Conservation (phyloP, 1,284 basidiomycete species). For the Cryptococcus hybrid region DNA sequence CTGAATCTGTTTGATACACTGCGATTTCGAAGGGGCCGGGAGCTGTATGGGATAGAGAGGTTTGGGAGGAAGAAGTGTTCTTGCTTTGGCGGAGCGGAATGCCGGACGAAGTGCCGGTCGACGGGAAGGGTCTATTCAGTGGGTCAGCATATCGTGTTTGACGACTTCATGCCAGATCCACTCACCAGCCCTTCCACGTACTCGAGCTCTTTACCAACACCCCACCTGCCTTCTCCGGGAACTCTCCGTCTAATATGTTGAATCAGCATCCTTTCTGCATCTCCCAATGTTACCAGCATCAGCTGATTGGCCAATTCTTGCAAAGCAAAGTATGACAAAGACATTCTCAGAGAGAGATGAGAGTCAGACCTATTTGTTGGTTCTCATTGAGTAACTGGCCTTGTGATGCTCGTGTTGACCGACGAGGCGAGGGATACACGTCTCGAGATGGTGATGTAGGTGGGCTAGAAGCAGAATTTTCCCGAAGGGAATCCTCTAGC, state of each 20-base stretch:
- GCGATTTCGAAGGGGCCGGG: slow-evolving; percentile 44
- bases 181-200: slow-evolving; percentile 41
- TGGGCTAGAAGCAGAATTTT: slow-evolving; percentile 1
- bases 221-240: slow-evolving; percentile 43
- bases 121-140: slow-evolving; percentile 22
- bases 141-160: background rate
- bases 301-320: slow-evolving; percentile 42
- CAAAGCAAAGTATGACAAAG: slow-evolving; percentile 45
- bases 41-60: slow-evolving; percentile 36
- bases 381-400: slow-evolving; percentile 25
- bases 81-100: slow-evolving; percentile 43
- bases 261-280: slow-evolving; percentile 45
- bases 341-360: slow-evolving; percentile 47
- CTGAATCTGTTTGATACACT: slow-evolving; percentile 37
- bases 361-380: slow-evolving; percentile 34
- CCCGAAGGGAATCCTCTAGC: slow-evolving; percentile 39
- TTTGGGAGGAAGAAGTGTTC: slow-evolving; percentile 33
- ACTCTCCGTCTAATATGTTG: slow-evolving; percentile 44
- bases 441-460: slow-evolving; percentile 4
- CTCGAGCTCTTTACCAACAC: slow-evolving; percentile 44
- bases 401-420: background rate
- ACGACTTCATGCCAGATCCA: background rate
- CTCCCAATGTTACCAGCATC: slow-evolving; percentile 29
- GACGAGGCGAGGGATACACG: slow-evolving; percentile 12
- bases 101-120: slow-evolving; percentile 45